phyloP scores from a whole-genome alignment of 2,329 filamentous ascomycete species.

The Cordyceps farinosa region DNA sequence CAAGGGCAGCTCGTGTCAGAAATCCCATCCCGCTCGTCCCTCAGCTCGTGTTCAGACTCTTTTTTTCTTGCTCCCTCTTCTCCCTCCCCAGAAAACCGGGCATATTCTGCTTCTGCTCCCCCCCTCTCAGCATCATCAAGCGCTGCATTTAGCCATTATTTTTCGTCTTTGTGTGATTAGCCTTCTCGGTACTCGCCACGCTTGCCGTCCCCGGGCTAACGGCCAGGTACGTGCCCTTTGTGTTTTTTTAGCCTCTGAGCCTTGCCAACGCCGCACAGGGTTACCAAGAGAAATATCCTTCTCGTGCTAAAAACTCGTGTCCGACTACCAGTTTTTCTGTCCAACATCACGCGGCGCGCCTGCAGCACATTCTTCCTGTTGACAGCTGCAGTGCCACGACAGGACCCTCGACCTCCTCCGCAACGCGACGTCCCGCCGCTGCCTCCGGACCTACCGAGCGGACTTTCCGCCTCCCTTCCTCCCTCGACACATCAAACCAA shows the following conservation, averaged over 20 bases:
- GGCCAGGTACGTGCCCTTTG: constrained; percentile 8
- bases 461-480: too few relatives aligned
- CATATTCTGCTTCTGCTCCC: neutral
- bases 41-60: neutral
- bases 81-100: neutral
- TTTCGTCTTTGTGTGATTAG: neutral
- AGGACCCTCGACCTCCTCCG: neutral
- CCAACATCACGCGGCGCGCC: neutral
- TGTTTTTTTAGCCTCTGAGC: neutral
- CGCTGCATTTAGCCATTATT: neutral
- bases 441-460: neutral
- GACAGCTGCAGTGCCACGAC: neutral
- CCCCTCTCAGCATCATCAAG: neutral
- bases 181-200: neutral
- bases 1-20: constrained; percentile 6
- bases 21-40: neutral
- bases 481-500: neutral
- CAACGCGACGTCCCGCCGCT: neutral
- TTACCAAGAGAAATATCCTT: neutral
- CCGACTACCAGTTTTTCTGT: neutral
- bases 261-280: neutral
- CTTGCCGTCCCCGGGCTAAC: neutral
- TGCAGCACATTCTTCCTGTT: neutral
- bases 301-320: neutral
- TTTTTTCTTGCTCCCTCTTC: neutral